Percentiles rank a stretch among this genome's conserved stretches.
These are phyloP conservation scores for Fusarium secorum DNA, from an alignment of 2,329 filamentous ascomycete species.

Conservation along the genomic window DNA sequence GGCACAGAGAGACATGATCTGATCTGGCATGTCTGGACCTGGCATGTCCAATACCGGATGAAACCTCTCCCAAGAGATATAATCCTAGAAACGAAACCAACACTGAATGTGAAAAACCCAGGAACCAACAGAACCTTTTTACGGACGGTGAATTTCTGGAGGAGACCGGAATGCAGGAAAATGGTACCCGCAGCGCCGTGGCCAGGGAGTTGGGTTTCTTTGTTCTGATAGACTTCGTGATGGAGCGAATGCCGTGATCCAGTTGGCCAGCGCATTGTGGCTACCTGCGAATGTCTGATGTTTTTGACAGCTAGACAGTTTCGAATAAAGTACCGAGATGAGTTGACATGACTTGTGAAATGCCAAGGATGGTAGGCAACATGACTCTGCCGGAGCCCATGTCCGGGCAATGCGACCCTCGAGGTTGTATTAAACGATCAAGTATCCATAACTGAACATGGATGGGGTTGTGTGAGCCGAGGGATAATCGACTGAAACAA, in stretches of 20 bases:
- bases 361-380: not conserved
- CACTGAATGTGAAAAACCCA: not conserved
- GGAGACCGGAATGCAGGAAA: constrained; percentile 1
- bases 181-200: constrained; percentile 20
- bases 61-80: not conserved
- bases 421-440: constrained; percentile 8
- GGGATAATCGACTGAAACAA: constrained; percentile 24
- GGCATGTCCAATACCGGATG: constrained; percentile 1
- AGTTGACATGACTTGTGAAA: constrained; percentile 9
- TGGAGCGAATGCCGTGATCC: not conserved
- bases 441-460: not conserved
- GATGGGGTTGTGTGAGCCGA: not conserved
- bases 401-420: constrained; percentile 13
- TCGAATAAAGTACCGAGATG: constrained; percentile 1
- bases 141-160: not conserved
- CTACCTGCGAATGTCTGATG: not conserved
- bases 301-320: not conserved
- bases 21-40: not conserved
- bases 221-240: constrained; percentile 15
- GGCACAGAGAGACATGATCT: constrained; percentile 25
- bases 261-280: constrained; percentile 16
- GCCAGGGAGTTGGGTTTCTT: constrained; percentile 30
- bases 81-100: constrained; percentile 4
- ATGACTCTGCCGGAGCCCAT: constrained; percentile 21
- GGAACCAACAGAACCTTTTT: constrained; percentile 18